phyloP scores from a whole-genome alignment of 192 early-diverging fungal species.

The Diversispora epigaea region DNA sequence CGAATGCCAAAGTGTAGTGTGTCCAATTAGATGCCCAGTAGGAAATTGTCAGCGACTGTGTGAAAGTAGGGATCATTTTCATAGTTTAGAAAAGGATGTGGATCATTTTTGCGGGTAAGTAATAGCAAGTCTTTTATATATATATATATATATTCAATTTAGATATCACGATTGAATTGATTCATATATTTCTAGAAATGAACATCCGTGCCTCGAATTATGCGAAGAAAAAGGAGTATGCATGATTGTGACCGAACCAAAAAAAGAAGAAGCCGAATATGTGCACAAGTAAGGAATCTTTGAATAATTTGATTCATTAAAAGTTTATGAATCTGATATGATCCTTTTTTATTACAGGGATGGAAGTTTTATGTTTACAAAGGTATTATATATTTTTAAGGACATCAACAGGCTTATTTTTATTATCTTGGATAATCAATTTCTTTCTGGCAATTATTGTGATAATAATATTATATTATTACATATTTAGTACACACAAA shows the following conservation, averaged over 20 bases:
- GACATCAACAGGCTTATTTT: not conserved
- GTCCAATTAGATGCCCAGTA: slow-evolving; percentile 24
- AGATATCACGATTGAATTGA: not conserved
- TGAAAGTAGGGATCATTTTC: slow-evolving; percentile 21
- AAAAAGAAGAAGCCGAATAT: slow-evolving; percentile 43
- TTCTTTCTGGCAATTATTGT: not conserved
- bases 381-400: slow-evolving; percentile 22
- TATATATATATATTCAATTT: not conserved
- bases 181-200: slow-evolving; percentile 11
- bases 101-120: slow-evolving; percentile 30
- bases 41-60: slow-evolving; percentile 11
- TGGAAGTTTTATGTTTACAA: slow-evolving; percentile 33
- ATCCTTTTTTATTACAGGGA: not conserved
- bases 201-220: slow-evolving; percentile 31
- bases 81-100: slow-evolving; percentile 10
- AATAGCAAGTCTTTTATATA: not conserved
- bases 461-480: not conserved
- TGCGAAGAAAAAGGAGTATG: slow-evolving; percentile 33
- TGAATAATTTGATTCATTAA: not conserved
- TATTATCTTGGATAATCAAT: too few relatives aligned
- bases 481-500: slow-evolving; percentile 37
- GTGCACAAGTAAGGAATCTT: slow-evolving; percentile 23
- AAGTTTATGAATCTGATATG: not conserved
- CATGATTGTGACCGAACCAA: slow-evolving; percentile 22
- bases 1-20: slow-evolving; percentile 36